Evolutionary conservation across 768 basidiomycete species (phyloP), one percentile per base, ranked within the genome.

Genomic region (Austroboletus festivus): DNA sequence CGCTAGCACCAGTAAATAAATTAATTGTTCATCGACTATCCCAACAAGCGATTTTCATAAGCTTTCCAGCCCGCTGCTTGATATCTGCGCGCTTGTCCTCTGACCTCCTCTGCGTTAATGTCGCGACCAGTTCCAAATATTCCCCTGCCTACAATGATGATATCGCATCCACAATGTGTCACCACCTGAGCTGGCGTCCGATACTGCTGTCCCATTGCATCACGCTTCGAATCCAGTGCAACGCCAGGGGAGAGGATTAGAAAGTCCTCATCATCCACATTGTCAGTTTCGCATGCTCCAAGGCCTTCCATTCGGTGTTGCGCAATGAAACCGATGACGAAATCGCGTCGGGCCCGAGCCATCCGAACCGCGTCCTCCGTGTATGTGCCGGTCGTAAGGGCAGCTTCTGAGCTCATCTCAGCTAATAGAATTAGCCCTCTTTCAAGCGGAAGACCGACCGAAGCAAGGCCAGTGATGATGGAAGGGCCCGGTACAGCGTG

Each of bases 281-380:
- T 57, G 20, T 61, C 63, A 0, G 71, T 63, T 35, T 48, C 52
- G 4, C 55, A 56, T 24, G 53, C 50, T 38, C 80, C 83, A 18
- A 86, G 62, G 23, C 77, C 75, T 48, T 93, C 89, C 77, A 96
- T 86, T 38, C 93, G 76, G 45, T 76, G 73, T 69, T 93, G 90
- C 11, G 93, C 93, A 62, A 99, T 91, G 72, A 98, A 98, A 5
- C 96, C 96, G 57, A 98, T 83, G 38, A 98, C 95, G 64, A 98
- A 99, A 55, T 86, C 81, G 18, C 81, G 79, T 57, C 87, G 76
- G 33, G 74, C 73, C 18, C 89, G 79, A 8, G 96, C 95, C 88
- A 97, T 94, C 12, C 80, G 78, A 38, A 97, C 84, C 1, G 94
- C 86, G 35, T 82, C 78, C 47, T 83, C 78, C 0, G 92, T 94